These are phyloP conservation scores for Zymoseptoria passerinii DNA, from an alignment of 2,329 filamentous ascomycete species.

Conservation along the genomic window DNA sequence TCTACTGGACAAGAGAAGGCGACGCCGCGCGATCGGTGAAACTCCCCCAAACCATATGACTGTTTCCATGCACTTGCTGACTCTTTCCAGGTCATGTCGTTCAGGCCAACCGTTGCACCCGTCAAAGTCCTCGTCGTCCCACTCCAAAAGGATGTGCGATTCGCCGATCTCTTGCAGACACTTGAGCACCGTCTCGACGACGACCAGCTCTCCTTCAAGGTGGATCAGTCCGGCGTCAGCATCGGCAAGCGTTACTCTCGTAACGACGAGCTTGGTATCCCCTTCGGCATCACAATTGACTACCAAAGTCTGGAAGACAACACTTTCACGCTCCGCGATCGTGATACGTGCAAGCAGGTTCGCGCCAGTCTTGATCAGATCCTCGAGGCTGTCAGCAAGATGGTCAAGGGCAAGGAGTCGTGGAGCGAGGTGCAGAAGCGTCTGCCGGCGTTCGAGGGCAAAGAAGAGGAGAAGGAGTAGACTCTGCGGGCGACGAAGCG, in stretches of 20 bases:
- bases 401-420: conserved; percentile 54
- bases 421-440: conserved; percentile 67
- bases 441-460: conserved; percentile 76
- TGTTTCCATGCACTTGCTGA: conserved; percentile 6
- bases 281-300: conserved; percentile 87
- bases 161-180: conserved; percentile 66
- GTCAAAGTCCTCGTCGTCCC: conserved; percentile 92
- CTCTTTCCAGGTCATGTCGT: conserved; percentile 54
- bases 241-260: conserved; percentile 93
- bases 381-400: conserved; percentile 59
- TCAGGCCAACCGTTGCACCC: conserved; percentile 72
- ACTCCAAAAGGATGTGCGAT: conserved; percentile 70
- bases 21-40: conserved; percentile 82
- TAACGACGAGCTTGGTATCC: conserved; percentile 92
- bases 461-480: conserved; percentile 46
- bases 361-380: conserved; percentile 75
- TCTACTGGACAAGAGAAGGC: conserved; percentile 81
- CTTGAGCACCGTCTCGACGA: conserved; percentile 69
- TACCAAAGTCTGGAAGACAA: conserved; percentile 89
- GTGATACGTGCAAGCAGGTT: conserved; percentile 85
- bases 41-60: conserved; percentile 18
- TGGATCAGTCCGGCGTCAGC: conserved; percentile 83
- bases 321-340: conserved; percentile 79
- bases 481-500: background rate
- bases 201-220: conserved; percentile 69